phyloP scores from a whole-genome alignment of 75 land plant species.

The Pinus tabuliformis region DNA sequence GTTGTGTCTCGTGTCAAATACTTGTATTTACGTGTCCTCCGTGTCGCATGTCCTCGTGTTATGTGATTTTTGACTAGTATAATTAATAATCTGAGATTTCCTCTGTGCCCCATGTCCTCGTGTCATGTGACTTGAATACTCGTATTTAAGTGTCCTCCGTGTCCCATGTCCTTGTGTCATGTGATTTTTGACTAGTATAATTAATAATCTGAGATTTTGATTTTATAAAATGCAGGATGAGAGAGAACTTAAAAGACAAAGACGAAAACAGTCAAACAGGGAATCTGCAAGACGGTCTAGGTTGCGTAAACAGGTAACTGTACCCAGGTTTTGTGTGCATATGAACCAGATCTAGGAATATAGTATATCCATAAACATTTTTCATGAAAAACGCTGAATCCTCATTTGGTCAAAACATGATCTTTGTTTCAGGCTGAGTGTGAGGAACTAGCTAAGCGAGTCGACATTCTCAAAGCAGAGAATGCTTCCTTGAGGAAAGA shows the following conservation, averaged over 20 bases:
- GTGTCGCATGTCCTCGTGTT: no score
- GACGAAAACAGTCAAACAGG: constrained; percentile 64
- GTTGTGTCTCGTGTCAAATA: no score
- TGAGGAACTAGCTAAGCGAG: constrained; percentile 38
- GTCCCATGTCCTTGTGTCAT: no score
- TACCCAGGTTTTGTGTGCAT: background rate
- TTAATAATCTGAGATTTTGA: background rate
- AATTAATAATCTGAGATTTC: no score
- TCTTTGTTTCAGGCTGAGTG: constrained; percentile 38
- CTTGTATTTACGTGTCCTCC: no score
- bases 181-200: no score
- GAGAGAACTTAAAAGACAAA: constrained; percentile 53
- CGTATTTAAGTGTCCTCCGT: no score
- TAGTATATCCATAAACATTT: background rate
- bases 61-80: no score
- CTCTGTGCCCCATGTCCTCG: no score
- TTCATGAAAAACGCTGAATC: background rate
- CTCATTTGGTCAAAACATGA: background rate
- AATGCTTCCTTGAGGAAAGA: constrained; percentile 27
- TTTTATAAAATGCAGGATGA: constrained; percentile 33
- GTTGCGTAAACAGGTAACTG: constrained; percentile 46
- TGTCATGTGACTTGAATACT: no score
- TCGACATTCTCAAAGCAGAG: constrained; percentile 28
- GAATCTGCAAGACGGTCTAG: constrained; percentile 65
- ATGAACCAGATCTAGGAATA: background rate